Evolutionary conservation across 2,329 filamentous ascomycete genomes (phyloP).

Genomic region (Orbilia blumenaviensis): DNA sequence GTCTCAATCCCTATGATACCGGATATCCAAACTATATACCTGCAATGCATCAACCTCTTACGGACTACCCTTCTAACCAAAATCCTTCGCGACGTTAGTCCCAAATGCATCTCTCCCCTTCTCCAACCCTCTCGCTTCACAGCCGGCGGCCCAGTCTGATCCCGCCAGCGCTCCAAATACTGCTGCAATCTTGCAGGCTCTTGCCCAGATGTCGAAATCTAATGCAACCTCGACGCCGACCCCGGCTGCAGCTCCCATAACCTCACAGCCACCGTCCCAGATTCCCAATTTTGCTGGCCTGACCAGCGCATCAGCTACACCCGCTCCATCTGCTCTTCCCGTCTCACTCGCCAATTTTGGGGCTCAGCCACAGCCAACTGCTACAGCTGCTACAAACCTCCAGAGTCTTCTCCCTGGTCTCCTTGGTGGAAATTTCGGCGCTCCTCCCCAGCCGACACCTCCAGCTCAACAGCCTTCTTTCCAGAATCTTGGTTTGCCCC

Average conservation of each 20-base stretch:
- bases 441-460: slow-evolving; percentile 57
- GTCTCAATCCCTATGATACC: background rate
- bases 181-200: slow-evolving; percentile 76
- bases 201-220: slow-evolving; percentile 82
- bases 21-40: background rate
- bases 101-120: slow-evolving; percentile 38
- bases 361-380: slow-evolving; percentile 53
- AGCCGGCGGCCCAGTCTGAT: slow-evolving; percentile 58
- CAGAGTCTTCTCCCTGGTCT: slow-evolving; percentile 36
- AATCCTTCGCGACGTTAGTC: background rate
- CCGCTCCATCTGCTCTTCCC: slow-evolving; percentile 57
- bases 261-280: slow-evolving; percentile 9
- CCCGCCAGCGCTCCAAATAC: slow-evolving; percentile 66
- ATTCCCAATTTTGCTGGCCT: slow-evolving; percentile 43
- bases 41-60: background rate
- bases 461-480: slow-evolving; percentile 57
- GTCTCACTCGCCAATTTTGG: slow-evolving; percentile 52
- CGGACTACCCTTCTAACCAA: background rate
- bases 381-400: slow-evolving; percentile 19
- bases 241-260: slow-evolving; percentile 51
- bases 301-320: slow-evolving; percentile 53
- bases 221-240: slow-evolving; percentile 64
- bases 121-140: slow-evolving; percentile 58
- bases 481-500: slow-evolving; percentile 40
- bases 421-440: slow-evolving; percentile 55